phyloP scores from a whole-genome alignment of 495 filamentous ascomycete species.

The Delitschia confertaspora region DNA sequence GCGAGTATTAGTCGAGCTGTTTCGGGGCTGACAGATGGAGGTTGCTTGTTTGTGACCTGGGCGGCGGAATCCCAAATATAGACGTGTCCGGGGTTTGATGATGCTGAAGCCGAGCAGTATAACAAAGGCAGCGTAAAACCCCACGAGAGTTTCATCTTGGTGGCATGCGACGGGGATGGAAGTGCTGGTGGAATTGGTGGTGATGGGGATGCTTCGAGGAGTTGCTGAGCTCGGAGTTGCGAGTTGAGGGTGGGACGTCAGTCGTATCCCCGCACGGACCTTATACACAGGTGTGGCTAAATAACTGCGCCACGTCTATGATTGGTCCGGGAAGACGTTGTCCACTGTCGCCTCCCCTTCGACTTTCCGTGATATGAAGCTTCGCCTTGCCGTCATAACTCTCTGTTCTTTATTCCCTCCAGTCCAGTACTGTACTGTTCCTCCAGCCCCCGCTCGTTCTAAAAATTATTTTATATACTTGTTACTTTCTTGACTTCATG shows the following conservation, averaged over 20 bases:
- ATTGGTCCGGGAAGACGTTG: too few species aligned
- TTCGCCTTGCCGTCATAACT: too few species aligned
- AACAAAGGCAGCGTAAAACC: slow-evolving; percentile 17
- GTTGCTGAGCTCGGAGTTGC: too few species aligned
- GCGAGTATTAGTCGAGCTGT: slow-evolving; percentile 47
- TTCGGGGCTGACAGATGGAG: slow-evolving; percentile 33
- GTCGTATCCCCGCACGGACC: slow-evolving; percentile 2
- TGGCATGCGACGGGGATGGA: slow-evolving; percentile 1
- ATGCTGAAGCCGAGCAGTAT: slow-evolving; percentile 12
- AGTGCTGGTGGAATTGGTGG: slow-evolving; percentile 1
- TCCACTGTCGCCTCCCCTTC: too few species aligned
- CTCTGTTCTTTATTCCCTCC: too few species aligned
- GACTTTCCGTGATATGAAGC: too few species aligned
- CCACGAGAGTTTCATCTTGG: slow-evolving; percentile 28
- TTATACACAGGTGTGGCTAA: too few species aligned
- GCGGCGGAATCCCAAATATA: slow-evolving; percentile 28
- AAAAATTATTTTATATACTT: not conserved
- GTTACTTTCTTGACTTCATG: not conserved
- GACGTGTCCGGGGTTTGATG: slow-evolving; percentile 18
- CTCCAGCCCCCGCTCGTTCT: not conserved
- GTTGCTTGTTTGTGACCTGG: slow-evolving; percentile 2
- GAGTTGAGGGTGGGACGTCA: too few species aligned
- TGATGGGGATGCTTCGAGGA: slow-evolving; percentile 11
- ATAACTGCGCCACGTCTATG: too few species aligned
- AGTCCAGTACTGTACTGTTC: too few species aligned